These are phyloP conservation scores for Pochonia chlamydosporia DNA, from an alignment of 2,329 filamentous ascomycete species.

Conservation along the genomic window DNA sequence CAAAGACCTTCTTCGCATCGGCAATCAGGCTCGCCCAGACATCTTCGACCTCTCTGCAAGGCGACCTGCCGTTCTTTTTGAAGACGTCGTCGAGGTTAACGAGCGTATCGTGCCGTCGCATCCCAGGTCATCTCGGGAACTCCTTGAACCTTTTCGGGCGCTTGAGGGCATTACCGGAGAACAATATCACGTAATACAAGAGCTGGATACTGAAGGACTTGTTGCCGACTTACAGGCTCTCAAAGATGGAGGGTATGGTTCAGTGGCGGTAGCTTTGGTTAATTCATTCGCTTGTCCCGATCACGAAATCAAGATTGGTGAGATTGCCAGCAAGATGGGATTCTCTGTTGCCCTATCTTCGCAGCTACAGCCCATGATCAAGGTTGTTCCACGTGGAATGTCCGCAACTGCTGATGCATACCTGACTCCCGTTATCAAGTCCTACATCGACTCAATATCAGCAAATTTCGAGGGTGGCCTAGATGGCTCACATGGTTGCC, in stretches of 20 bases:
- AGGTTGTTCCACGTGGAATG: slow-evolving; percentile 33
- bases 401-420: slow-evolving; percentile 37
- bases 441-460: slow-evolving; percentile 27
- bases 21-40: slow-evolving; percentile 65
- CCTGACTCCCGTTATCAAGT: slow-evolving; percentile 31
- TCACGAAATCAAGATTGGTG: slow-evolving; percentile 38
- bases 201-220: slow-evolving; percentile 48
- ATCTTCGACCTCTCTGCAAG: slow-evolving; percentile 68
- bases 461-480: slow-evolving; percentile 29
- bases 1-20: slow-evolving; percentile 64
- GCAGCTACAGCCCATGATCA: slow-evolving; percentile 34
- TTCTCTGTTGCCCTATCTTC: slow-evolving; percentile 31
- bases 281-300: slow-evolving; percentile 61
- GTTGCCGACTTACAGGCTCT: slow-evolving; percentile 51
- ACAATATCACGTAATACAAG: slow-evolving; percentile 58
- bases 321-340: slow-evolving; percentile 32
- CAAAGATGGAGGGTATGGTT: slow-evolving; percentile 51
- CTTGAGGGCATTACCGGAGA: slow-evolving; percentile 64
- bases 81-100: slow-evolving; percentile 63
- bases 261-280: slow-evolving; percentile 56
- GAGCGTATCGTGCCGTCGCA: slow-evolving; percentile 70
- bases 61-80: slow-evolving; percentile 63
- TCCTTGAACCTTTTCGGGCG: no score
- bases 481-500: slow-evolving; percentile 27
- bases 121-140: no score